Base-by-base conservation (phyloP, 805 yeast species). In the Zygotorulaspora sp. region DNA sequence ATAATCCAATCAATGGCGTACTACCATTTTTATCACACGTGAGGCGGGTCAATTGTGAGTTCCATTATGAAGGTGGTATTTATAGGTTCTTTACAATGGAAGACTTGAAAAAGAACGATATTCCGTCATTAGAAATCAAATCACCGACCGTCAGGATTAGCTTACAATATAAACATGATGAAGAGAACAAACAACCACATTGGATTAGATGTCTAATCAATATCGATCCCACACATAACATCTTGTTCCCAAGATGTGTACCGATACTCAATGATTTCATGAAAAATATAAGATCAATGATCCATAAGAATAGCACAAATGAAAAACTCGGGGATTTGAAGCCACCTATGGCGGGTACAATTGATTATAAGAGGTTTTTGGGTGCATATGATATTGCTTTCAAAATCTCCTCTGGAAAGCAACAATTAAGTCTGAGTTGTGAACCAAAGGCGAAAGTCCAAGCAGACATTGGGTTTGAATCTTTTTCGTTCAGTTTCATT, bases 371-470 rank as follows among this genome's bases (percentile, higher is more conserved):
- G 14, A 61, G 66, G 4, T 29, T 82, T 2, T 56, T 83, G 18
- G 66, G 70, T 27, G 74, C 75, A 19, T 55, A 82, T 36, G 87
- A 83, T 45, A 49, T 86, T 19, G 77, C 76, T 35, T 60, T 83
- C 38, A 77, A 82, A 1, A 46, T 89, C 5, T 68, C 72, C 27
- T 72, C 89, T 36, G 88, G 78, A 14, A 74, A 79, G 22, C 98
- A 92, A 56, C 75, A 74, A 30, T 57, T 92, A 15, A 74, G 83
- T 2, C 66, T 92, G 36, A 83, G 95, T 48, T 92, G 98, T 70
- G 90, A 85, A 44, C 98, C 98, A 1, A 80, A 80, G 12, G 97
- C 97, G 0, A 87, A 85, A 55, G 92, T 92, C 2, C 88, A 87
- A 25, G 94, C 97, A 0, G 75, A 83, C 23, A 80, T 87, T 11